Evolutionary conservation across 352 stramenopile species (phyloP).

Genomic region (Elongisporangium prolatum): DNA sequence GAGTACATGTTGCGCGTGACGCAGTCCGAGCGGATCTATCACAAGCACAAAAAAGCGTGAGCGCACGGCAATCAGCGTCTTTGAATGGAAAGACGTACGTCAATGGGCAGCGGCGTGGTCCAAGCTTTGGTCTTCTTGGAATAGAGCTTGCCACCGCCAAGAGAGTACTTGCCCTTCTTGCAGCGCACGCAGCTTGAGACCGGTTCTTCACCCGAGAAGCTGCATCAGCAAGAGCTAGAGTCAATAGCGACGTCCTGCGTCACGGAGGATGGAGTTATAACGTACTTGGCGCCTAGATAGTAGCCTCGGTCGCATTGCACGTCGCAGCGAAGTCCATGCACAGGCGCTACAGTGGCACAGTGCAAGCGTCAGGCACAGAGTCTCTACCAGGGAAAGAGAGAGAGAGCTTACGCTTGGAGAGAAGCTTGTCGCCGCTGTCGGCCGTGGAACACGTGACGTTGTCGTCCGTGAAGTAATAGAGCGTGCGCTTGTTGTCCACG

Average conservation of each 20-base stretch:
- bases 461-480: constrained; percentile 70
- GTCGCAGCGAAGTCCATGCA: constrained; percentile 64
- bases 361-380: background rate
- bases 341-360: constrained; percentile 34
- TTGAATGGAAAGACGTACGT: constrained; percentile 17
- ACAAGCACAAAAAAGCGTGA: background rate
- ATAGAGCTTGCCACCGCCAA: constrained; percentile 70
- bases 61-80: background rate
- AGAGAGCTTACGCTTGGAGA: constrained; percentile 43
- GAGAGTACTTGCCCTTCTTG: constrained; percentile 65
- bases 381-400: background rate
- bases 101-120: constrained; percentile 46
- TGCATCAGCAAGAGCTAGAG: constrained; percentile 12
- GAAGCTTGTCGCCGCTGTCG: constrained; percentile 22
- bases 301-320: constrained; percentile 64
- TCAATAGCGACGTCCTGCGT: background rate
- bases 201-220: constrained; percentile 47
- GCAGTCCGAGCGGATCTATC: constrained; percentile 59
- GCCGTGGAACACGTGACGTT: constrained; percentile 34
- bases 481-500: constrained; percentile 63
- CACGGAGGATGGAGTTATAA: background rate
- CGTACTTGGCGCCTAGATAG: constrained; percentile 76
- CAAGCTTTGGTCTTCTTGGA: constrained; percentile 67
- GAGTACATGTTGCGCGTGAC: constrained; percentile 75
- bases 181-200: constrained; percentile 74